Conservation (phyloP, 495 filamentous ascomycete genomes). For the Penicillium macrosclerotiorum region DNA sequence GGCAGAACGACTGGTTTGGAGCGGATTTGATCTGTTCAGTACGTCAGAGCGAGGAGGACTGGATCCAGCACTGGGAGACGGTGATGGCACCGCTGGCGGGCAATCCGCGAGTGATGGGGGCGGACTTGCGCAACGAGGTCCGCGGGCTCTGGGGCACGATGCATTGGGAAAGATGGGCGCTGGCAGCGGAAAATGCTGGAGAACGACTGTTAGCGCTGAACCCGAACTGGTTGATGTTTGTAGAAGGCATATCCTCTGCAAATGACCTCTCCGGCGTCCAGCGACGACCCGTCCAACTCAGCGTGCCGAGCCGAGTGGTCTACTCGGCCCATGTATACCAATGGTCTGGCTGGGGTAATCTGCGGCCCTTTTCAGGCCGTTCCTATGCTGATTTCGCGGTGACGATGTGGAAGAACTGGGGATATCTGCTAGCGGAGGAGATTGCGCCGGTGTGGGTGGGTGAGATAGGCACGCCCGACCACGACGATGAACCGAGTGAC, state of each 20-base stretch:
- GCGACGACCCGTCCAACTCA: conserved; percentile 50
- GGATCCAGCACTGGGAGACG: conserved; percentile 59
- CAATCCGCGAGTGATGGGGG: conserved; percentile 56
- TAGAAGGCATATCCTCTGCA: conserved; percentile 58
- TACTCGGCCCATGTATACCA: conserved; percentile 61
- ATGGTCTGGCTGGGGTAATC: conserved; percentile 61
- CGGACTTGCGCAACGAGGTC: conserved; percentile 60
- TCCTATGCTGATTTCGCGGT: conserved; percentile 54
- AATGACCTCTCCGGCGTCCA: conserved; percentile 54
- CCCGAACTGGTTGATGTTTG: conserved; percentile 58
- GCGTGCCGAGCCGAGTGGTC: conserved; percentile 51
- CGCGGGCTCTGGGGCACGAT: conserved; percentile 62
- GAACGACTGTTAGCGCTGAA: conserved; percentile 54
- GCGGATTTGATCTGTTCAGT: conserved; percentile 45
- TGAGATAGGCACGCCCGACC: conserved; percentile 53
- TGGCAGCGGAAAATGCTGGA: conserved; percentile 54
- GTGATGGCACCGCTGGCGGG: conserved; percentile 50
- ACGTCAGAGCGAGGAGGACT: conserved; percentile 54
- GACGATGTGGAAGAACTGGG: conserved; percentile 61
- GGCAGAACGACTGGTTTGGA: conserved; percentile 56
- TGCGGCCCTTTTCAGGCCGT: conserved; percentile 51
- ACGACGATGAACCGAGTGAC: conserved; percentile 29
- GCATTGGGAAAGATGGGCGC: conserved; percentile 56
- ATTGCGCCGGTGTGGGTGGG: conserved; percentile 61
- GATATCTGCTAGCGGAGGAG: conserved; percentile 54